phyloP scores from a whole-genome alignment of 495 filamentous ascomycete species.

The Hyaloscypha hepaticicola region DNA sequence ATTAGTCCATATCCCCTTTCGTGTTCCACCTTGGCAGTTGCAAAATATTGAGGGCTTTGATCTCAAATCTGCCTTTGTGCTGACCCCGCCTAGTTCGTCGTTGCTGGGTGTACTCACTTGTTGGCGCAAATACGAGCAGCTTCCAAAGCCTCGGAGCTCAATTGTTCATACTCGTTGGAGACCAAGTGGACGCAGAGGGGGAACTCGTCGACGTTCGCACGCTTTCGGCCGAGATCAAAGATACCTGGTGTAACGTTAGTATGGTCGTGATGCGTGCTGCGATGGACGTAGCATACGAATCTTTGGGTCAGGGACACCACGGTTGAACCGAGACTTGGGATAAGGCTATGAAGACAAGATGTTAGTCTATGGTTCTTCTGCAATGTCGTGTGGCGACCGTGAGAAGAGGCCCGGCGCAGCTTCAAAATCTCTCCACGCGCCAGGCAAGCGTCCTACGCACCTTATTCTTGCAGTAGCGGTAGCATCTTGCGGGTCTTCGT shows the following conservation, averaged over 20 bases:
- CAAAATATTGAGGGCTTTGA: background rate
- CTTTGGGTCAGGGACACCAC: conserved; percentile 99
- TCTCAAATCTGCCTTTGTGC: background rate
- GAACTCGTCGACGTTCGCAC: conserved; percentile 97
- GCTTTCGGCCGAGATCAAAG: conserved; percentile 99
- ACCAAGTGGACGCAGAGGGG: conserved; percentile 96
- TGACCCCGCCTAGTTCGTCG: background rate
- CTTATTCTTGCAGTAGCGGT: conserved; percentile 99
- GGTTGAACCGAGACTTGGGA: conserved; percentile 99
- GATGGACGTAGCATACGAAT: conserved; percentile 44
- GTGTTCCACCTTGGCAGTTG: background rate
- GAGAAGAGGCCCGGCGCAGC: background rate
- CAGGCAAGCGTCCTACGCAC: conserved; percentile 50
- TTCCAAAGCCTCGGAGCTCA: conserved; percentile 97
- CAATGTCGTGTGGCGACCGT: conserved; percentile 8
- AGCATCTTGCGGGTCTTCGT: conserved; percentile 96
- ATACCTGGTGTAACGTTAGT: conserved; percentile 50
- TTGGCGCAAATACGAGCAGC: conserved; percentile 99
- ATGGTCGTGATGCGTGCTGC: background rate
- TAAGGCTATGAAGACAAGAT: conserved; percentile 64
- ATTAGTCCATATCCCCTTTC: conserved; percentile 13
- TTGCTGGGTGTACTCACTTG: conserved; percentile 60
- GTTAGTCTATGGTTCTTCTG: conserved; percentile 11
- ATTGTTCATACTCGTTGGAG: conserved; percentile 99
- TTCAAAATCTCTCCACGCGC: conserved; percentile 7